Conservation (phyloP, 2,329 filamentous ascomycete genomes). For the Fusarium burgessii region DNA sequence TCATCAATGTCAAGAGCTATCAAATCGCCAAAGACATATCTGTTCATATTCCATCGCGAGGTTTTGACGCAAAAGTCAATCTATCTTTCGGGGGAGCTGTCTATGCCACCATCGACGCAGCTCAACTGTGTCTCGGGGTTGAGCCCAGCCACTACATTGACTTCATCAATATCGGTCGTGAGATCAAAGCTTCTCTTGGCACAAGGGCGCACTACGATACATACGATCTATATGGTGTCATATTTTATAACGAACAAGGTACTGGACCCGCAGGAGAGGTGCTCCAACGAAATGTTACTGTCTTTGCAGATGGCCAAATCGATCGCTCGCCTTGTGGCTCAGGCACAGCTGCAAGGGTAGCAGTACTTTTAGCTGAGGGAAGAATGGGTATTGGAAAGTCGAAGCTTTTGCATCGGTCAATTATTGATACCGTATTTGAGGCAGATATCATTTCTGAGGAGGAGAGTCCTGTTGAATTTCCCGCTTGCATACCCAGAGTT, state of each 20-base stretch:
- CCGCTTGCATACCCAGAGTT: constrained; percentile 34
- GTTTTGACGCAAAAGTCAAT: background rate
- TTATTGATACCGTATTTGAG: constrained; percentile 23
- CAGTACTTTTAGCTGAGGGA: constrained; percentile 19
- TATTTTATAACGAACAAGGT: constrained; percentile 26
- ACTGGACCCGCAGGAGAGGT: background rate
- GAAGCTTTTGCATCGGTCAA: constrained; percentile 22
- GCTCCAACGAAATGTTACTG: constrained; percentile 38
- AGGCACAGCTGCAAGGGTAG: constrained; percentile 40
- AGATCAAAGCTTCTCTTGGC: constrained; percentile 31
- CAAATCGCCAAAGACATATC: constrained; percentile 15
- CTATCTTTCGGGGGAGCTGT: constrained; percentile 31
- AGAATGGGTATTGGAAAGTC: background rate
- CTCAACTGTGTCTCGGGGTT: constrained; percentile 20
- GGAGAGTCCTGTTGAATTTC: constrained; percentile 24
- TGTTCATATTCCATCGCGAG: background rate
- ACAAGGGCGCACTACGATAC: constrained; percentile 1
- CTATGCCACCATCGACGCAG: constrained; percentile 24
- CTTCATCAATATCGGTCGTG: constrained; percentile 34
- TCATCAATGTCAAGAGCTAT: constrained; percentile 37
- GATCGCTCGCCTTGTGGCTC: constrained; percentile 46
- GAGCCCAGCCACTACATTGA: constrained; percentile 10
- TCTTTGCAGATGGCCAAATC: constrained; percentile 46
- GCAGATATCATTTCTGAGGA: constrained; percentile 29
- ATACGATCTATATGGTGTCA: constrained; percentile 31